Conservation (phyloP, 2,329 filamentous ascomycete genomes). For the Colletotrichum sp. region DNA sequence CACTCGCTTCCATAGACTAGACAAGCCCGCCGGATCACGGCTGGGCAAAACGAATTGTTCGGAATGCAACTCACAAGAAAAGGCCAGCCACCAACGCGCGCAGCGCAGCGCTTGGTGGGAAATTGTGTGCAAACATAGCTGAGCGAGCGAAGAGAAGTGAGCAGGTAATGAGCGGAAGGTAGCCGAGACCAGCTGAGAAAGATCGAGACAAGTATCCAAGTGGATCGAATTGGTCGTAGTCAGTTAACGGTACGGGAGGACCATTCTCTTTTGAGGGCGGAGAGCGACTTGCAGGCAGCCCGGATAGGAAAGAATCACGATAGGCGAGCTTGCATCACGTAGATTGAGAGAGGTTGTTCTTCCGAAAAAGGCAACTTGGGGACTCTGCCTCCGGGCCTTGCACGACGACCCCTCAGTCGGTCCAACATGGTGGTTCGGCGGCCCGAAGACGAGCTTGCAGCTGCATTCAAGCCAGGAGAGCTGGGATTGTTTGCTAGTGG, state of each 20-base stretch:
- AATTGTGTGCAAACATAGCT: neutral
- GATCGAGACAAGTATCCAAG: neutral
- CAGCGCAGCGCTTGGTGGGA: neutral
- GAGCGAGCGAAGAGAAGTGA: neutral
- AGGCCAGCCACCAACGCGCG: neutral
- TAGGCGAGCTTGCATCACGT: neutral
- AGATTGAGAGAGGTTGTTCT: neutral
- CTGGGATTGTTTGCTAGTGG: neutral
- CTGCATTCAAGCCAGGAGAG: too few species aligned
- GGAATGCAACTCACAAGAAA: neutral
- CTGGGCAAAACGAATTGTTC: neutral
- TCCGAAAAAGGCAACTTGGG: neutral
- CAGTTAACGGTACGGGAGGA: neutral
- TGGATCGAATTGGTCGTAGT: neutral
- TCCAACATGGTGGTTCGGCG: neutral
- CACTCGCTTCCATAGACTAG: neutral
- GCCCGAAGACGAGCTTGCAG: neutral
- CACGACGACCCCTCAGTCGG: neutral
- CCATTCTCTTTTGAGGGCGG: neutral
- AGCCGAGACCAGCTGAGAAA: neutral
- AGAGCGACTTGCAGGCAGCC: neutral
- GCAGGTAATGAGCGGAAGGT: neutral
- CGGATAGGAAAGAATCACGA: neutral
- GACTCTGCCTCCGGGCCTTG: neutral
- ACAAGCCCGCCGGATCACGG: neutral